Evolutionary conservation across 306 rosid species (phyloP), one percentile per base, ranked within the genome.

Genomic region (Hippophae gyantsensis): DNA sequence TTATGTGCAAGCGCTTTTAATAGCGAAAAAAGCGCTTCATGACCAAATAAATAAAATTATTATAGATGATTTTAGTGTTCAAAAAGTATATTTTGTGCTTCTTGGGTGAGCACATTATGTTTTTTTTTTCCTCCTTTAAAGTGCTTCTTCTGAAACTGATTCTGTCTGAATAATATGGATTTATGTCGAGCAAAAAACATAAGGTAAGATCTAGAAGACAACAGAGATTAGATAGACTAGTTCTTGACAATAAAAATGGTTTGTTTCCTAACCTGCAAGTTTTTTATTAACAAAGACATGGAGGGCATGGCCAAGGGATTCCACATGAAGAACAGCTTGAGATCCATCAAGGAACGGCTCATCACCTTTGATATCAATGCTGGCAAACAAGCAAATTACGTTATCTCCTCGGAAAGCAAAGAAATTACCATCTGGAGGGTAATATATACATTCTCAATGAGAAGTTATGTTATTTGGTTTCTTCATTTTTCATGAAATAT

Each of bases 241-340:
- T 53, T 54, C 9, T 62, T 18, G 49, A 13, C 53, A 65, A 45
- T 38, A 43, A 51, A 14, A 54, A 32, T 8, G 9, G 23, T 13
- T 63, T 11, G 55, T 53, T 58, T 48, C 25, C 49, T 54, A 62
- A 85, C 98, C 96, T 73, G 84, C 87, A 67, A 61, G 86, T 69
- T 87, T 92, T 65, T 81, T 76, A 68, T 92, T 92, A 43, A 83
- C 54, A 76, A 83, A 92, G 48, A 77, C 82, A 69, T 81, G 88
- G 65, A 92, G 75, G 52, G 71, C 95, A 73, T 92, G 98, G 40
- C 98, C 98, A 71, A 92, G 96, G 46, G 98, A 85, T 64, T 87
- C 83, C 72, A 92, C 84, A 63, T 88, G 95, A 70, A 92, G 96
- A 41, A 68, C 78, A 23, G 89, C 62, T 63, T 80, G 77, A 72